A percentile compares a stretch with the other conserved stretches of the same genome.
Evolutionary conservation across 257 asterid species (phyloP).

Genomic region (Eustoma russellianum): DNA sequence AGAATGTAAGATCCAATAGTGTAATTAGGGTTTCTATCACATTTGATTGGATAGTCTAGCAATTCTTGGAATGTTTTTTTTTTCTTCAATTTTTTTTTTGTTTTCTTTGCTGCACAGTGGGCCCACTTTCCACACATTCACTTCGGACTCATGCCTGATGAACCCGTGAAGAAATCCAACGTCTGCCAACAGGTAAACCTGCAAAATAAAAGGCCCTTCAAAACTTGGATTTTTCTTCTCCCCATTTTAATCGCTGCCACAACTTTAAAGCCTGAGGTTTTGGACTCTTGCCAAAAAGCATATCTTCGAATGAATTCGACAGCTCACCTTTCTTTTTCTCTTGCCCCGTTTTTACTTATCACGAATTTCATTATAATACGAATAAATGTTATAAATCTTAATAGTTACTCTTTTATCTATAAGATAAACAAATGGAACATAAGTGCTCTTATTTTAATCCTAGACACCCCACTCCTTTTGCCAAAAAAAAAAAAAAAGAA

Average conservation of each 20-base stretch:
- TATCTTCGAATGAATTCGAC: slow-evolving; percentile 1
- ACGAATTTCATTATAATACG: too few species aligned
- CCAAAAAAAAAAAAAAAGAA: too few species aligned
- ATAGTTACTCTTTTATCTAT: too few species aligned
- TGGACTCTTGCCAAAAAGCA: not conserved
- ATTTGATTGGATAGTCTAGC: not conserved
- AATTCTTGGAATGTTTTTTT: slow-evolving; percentile 1
- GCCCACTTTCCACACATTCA: slow-evolving; percentile 99
- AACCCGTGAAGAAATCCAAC: slow-evolving; percentile 96
- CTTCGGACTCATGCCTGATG: slow-evolving; percentile 99
- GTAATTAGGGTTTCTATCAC: slow-evolving; percentile 7
- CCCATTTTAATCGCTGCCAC: slow-evolving; percentile 1
- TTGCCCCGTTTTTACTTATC: too few species aligned
- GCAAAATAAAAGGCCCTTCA: slow-evolving; percentile 31
- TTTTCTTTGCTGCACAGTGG: slow-evolving; percentile 58
- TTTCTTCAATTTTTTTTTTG: slow-evolving; percentile 11
- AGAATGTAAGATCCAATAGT: slow-evolving; percentile 78
- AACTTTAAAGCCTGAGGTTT: not conserved
- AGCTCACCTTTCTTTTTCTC: too few species aligned
- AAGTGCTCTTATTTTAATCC: too few species aligned
- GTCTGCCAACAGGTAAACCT: slow-evolving; percentile 81
- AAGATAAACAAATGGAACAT: too few species aligned
- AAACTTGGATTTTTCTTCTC: slow-evolving; percentile 1
- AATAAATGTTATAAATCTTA: too few species aligned
- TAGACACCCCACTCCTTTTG: too few species aligned